Evolutionary conservation across 768 basidiomycete species (phyloP).

Genomic region (Candolleomyces aberdarensis): DNA sequence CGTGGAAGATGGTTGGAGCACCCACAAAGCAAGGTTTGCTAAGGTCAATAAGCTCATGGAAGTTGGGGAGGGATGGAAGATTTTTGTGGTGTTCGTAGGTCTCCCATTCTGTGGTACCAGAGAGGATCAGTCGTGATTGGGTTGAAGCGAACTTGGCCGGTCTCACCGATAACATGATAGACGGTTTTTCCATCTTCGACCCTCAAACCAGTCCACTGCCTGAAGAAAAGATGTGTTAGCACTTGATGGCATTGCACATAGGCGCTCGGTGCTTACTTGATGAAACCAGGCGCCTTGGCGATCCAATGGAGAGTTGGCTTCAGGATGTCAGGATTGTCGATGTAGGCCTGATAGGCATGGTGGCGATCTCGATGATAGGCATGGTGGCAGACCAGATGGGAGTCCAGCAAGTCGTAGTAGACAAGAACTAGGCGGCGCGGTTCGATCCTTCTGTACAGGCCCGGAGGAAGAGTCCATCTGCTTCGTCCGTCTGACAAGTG

Average conservation of each 20-base stretch:
- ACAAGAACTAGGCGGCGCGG: too few relatives aligned
- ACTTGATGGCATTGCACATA: neutral
- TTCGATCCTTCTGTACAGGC: too few relatives aligned
- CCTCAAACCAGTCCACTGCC: neutral
- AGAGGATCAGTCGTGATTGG: neutral
- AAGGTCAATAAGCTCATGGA: conserved; percentile 5
- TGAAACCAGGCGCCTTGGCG: neutral
- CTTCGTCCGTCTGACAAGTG: too few relatives aligned
- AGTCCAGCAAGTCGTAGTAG: too few relatives aligned
- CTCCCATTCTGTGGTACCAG: conserved; percentile 12
- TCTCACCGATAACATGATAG: conserved; percentile 1
- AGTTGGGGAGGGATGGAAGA: conserved; percentile 1
- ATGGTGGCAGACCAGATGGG: neutral
- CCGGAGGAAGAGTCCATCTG: too few relatives aligned
- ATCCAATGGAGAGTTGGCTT: conserved; percentile 1
- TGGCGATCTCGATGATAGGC: conserved; percentile 1
- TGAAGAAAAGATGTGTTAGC: neutral
- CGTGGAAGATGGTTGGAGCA: conserved; percentile 4
- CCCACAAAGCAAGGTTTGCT: conserved; percentile 2
- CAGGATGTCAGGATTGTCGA: neutral
- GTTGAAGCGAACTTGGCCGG: neutral
- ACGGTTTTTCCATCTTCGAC: conserved; percentile 1
- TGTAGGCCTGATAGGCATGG: conserved; percentile 1
- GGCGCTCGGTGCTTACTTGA: neutral
- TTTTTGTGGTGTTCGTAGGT: conserved; percentile 12